These are phyloP conservation scores for Teunomyces cretensis DNA, from an alignment of 805 yeast genomes.

Conservation along the genomic window DNA sequence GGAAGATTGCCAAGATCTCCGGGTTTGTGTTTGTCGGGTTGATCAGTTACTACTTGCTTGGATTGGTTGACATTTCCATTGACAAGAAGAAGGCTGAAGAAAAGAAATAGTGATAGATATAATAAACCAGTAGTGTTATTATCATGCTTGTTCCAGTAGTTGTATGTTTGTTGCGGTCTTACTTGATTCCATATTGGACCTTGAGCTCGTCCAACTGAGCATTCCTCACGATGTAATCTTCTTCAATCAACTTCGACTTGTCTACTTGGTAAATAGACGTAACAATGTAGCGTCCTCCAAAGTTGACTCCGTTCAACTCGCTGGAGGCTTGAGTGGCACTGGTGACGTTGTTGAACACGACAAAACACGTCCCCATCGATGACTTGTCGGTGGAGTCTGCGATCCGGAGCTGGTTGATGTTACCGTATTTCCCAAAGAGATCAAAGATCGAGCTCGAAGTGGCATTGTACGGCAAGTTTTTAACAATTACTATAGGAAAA, in stretches of 20 bases:
- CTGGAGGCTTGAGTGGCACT: slow-evolving; percentile 52
- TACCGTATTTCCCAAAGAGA: slow-evolving; percentile 55
- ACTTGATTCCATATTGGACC: slow-evolving; percentile 8
- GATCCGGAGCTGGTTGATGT: slow-evolving; percentile 52
- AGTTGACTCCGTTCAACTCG: slow-evolving; percentile 61
- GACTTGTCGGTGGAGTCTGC: slow-evolving; percentile 9
- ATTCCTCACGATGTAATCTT: slow-evolving; percentile 22
- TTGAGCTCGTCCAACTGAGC: slow-evolving; percentile 28
- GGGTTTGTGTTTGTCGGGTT: slow-evolving; percentile 61
- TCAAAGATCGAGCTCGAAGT: slow-evolving; percentile 48
- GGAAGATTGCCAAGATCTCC: slow-evolving; percentile 68
- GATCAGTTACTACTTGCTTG: slow-evolving; percentile 49
- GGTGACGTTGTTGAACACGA: slow-evolving; percentile 49
- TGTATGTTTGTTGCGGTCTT: too few species aligned
- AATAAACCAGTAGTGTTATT: not conserved
- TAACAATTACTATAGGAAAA: slow-evolving; percentile 50
- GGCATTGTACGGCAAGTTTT: slow-evolving; percentile 56
- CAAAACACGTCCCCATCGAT: slow-evolving; percentile 46
- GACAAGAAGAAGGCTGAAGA: slow-evolving; percentile 9
- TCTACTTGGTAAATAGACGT: slow-evolving; percentile 50
- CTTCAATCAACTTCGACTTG: slow-evolving; percentile 24
- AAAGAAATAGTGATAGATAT: slow-evolving; percentile 1
- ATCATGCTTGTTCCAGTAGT: too few species aligned
- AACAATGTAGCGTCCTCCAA: slow-evolving; percentile 57
- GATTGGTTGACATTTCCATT: slow-evolving; percentile 34